Percentiles rank a stretch among this genome's conserved stretches.
phyloP scores from a whole-genome alignment of 352 stramenopile genomes.

The Globisporangium irregulare region DNA sequence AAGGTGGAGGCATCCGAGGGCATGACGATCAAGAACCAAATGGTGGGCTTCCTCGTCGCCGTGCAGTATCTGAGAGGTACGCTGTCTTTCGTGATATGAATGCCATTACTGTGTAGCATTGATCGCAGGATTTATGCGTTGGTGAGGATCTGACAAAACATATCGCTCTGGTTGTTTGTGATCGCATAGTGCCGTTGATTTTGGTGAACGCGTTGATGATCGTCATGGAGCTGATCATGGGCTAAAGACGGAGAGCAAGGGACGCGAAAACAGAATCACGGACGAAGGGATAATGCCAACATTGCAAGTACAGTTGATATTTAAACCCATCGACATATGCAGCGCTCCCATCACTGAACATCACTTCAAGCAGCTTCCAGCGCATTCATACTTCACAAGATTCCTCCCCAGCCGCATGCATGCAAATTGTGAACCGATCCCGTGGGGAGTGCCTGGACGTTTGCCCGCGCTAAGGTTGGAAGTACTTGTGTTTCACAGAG shows the following conservation, averaged over 20 bases:
- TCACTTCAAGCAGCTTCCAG: not conserved
- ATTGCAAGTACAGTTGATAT: slow-evolving; percentile 12
- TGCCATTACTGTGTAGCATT: too few species aligned
- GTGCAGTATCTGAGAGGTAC: slow-evolving; percentile 85
- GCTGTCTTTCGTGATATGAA: slow-evolving; percentile 5
- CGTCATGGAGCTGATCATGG: slow-evolving; percentile 74
- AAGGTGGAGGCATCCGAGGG: slow-evolving; percentile 76
- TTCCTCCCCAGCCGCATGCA: too few species aligned
- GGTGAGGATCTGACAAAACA: too few species aligned
- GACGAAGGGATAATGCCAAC: slow-evolving; percentile 6
- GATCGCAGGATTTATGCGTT: too few species aligned
- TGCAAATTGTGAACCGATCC: too few species aligned
- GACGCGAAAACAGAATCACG: not conserved
- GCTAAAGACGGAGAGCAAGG: slow-evolving; percentile 23
- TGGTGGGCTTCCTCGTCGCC: slow-evolving; percentile 79
- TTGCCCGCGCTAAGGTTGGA: too few species aligned
- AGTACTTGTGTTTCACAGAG: too few species aligned
- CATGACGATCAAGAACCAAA: slow-evolving; percentile 86
- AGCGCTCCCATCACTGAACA: not conserved
- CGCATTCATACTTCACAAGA: too few species aligned
- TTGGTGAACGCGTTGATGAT: slow-evolving; percentile 82
- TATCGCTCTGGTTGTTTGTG: slow-evolving; percentile 6
- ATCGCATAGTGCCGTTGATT: slow-evolving; percentile 66
- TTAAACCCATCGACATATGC: not conserved
- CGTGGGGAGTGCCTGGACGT: too few species aligned